phyloP scores from a whole-genome alignment of 169 alveolate species.

The Cryptosporidium muris region DNA sequence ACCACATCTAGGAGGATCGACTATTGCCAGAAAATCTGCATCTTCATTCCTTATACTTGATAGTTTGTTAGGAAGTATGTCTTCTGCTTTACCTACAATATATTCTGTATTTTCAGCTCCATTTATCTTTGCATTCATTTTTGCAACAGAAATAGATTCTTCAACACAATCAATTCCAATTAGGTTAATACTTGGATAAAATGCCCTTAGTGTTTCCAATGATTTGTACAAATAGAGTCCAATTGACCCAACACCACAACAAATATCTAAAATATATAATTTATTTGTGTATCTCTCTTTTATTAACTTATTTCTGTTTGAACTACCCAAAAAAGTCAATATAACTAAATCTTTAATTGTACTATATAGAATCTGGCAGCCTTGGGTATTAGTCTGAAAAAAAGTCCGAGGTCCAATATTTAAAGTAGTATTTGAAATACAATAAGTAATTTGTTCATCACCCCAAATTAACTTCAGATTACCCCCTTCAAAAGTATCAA shows the following conservation, averaged over 20 bases:
- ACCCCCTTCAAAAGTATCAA: constrained; percentile 55
- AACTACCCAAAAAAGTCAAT: neutral
- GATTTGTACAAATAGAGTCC: constrained; percentile 70
- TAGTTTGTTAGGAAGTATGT: constrained; percentile 2
- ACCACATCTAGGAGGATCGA: constrained; percentile 75
- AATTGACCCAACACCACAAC: constrained; percentile 77
- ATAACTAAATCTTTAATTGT: constrained; percentile 22
- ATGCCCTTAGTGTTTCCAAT: constrained; percentile 7
- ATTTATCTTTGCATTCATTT: constrained; percentile 51
- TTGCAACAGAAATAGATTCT: constrained; percentile 72
- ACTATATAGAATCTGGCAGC: constrained; percentile 55
- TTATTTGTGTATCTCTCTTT: neutral
- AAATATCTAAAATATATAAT: constrained; percentile 65
- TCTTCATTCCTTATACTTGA: neutral
- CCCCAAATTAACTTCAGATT: constrained; percentile 41
- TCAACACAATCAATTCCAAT: constrained; percentile 71
- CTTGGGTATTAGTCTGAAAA: constrained; percentile 74
- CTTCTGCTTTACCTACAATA: constrained; percentile 57
- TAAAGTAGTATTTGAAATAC: constrained; percentile 22
- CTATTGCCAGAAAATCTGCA: constrained; percentile 64
- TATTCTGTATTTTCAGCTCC: constrained; percentile 59
- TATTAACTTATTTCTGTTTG: neutral
- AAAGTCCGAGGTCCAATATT: constrained; percentile 63
- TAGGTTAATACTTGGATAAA: constrained; percentile 23
- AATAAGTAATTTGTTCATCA: constrained; percentile 1